Evolutionary conservation across 495 filamentous ascomycete species (phyloP).

Genomic region (Echria macrotheca): DNA sequence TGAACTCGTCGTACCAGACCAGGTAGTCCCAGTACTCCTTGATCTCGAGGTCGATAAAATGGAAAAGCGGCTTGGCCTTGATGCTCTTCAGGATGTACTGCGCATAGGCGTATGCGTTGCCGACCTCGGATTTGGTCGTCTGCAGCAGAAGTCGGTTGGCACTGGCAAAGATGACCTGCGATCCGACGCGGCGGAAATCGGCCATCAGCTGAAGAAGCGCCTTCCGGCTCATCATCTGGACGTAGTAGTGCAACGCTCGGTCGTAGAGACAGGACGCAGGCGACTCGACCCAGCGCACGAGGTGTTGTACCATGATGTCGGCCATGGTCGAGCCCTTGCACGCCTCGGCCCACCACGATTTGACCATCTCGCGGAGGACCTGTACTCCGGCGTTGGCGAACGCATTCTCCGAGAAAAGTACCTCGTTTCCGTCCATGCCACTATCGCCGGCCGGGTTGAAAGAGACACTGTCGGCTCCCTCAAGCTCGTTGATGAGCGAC

Average conservation of each 20-base stretch:
- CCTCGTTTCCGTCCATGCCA: slow-evolving; percentile 45
- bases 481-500: slow-evolving; percentile 93
- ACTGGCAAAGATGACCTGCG: slow-evolving; percentile 86
- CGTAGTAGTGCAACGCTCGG: slow-evolving; percentile 92
- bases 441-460: slow-evolving; percentile 74
- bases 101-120: slow-evolving; percentile 93
- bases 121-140: slow-evolving; percentile 93
- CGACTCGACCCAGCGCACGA: slow-evolving; percentile 94
- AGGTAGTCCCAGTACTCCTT: slow-evolving; percentile 99
- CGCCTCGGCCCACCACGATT: slow-evolving; percentile 94
- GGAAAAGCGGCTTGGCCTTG: slow-evolving; percentile 87
- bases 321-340: slow-evolving; percentile 89
- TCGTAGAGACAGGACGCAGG: slow-evolving; percentile 93
- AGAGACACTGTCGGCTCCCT: slow-evolving; percentile 74
- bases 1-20: slow-evolving; percentile 99
- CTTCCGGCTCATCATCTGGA: slow-evolving; percentile 96
- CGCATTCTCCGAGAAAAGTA: slow-evolving; percentile 81
- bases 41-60: slow-evolving; percentile 95
- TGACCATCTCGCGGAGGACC: slow-evolving; percentile 96
- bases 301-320: slow-evolving; percentile 94
- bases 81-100: slow-evolving; percentile 97
- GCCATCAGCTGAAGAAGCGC: slow-evolving; percentile 95
- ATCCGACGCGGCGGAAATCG: slow-evolving; percentile 92
- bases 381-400: slow-evolving; percentile 86
- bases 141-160: slow-evolving; percentile 85